Evolutionary conservation across 1,284 basidiomycete species (phyloP), one percentile per base, ranked within the genome.

Genomic region (Leccinum cinnamomeum): DNA sequence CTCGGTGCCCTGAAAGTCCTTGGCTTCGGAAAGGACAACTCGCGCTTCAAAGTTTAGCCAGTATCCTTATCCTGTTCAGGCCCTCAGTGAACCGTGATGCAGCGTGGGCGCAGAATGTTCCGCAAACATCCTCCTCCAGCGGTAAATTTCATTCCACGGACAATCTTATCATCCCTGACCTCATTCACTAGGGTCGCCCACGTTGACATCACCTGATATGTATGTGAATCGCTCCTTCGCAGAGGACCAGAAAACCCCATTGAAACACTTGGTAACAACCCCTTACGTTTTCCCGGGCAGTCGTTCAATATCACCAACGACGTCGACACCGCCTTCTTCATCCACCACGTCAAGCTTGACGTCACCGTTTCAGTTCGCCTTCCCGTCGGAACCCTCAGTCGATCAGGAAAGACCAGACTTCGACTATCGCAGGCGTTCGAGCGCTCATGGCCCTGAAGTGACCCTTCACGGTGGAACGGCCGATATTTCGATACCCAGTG

Each of bases 251-350:
- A 89, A 91, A 72, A 75, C 82, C 46, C 68, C 82, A 41, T 69
- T 89, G 58, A 81, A 80, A 63, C 80, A 78, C 59, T 76, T 87
- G 61, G 84, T 88, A 65, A 77, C 79, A 44, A 80, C 85, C 7
- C 81, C 86, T 11, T 90, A 90, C 71, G 79, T 86, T 57, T 89
- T 88, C 71, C 79, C 87, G 20, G 79, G 79, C 62, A 89, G 86
- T 72, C 86, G 89, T 58, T 89, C 89, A n/a, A 81, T 90, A 67
- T 90, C 89, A n/a, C 88, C 88, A 39, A 81, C 82, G 18, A 79
- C 82, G 20, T 87, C 88, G 5, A 87, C 86, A n/a, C 83, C 85
- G 35, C 82, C 87, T 28, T 82, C 87, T 28, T 82, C 86, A 23
- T 84, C 88, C 50, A 84, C 86, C 62, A 81, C 86, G 46, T 81